Evolutionary conservation across 2,329 filamentous ascomycete genomes (phyloP).

Genomic region (Pestalotiopsis sp.): DNA sequence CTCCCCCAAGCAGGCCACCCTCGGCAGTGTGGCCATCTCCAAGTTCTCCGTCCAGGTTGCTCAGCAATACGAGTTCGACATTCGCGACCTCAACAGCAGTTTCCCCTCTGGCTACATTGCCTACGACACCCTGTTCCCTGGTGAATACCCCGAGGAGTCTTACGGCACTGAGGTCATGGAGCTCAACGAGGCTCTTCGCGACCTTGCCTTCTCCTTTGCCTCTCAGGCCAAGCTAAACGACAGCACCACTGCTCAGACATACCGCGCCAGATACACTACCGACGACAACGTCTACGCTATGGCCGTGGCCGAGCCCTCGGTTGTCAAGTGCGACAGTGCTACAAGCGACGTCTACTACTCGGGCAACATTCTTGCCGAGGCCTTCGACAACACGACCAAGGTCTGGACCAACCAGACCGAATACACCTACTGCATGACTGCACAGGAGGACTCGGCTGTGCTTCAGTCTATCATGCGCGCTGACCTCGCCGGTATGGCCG

Average conservation of each 20-base stretch:
- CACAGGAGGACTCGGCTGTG: constrained; percentile 73
- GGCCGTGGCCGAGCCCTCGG: constrained; percentile 50
- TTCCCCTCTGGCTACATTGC: constrained; percentile 72
- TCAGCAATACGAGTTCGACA: constrained; percentile 75
- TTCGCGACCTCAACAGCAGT: constrained; percentile 66
- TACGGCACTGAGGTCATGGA: constrained; percentile 75
- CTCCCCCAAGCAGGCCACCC: constrained; percentile 68
- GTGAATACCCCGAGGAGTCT: constrained; percentile 58
- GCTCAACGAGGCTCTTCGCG: constrained; percentile 60
- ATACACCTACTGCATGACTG: constrained; percentile 68
- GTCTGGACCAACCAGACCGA: constrained; percentile 68
- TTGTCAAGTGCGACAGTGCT: constrained; percentile 68
- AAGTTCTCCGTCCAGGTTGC: constrained; percentile 74
- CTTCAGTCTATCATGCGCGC: constrained; percentile 67
- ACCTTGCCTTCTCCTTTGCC: constrained; percentile 53
- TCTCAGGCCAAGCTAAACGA: constrained; percentile 55
- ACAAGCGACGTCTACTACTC: constrained; percentile 76
- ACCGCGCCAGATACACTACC: constrained; percentile 55
- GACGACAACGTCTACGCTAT: constrained; percentile 41
- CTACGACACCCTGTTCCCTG: constrained; percentile 57
- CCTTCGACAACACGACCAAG: constrained; percentile 57
- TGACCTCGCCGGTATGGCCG: constrained; percentile 57
- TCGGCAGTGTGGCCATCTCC: constrained; percentile 68
- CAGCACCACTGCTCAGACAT: constrained; percentile 47
- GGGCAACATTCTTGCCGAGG: constrained; percentile 60